Evolutionary conservation across 176 grass and related monocot genomes (phyloP).

Genomic region (Saccharum spontaneum): DNA sequence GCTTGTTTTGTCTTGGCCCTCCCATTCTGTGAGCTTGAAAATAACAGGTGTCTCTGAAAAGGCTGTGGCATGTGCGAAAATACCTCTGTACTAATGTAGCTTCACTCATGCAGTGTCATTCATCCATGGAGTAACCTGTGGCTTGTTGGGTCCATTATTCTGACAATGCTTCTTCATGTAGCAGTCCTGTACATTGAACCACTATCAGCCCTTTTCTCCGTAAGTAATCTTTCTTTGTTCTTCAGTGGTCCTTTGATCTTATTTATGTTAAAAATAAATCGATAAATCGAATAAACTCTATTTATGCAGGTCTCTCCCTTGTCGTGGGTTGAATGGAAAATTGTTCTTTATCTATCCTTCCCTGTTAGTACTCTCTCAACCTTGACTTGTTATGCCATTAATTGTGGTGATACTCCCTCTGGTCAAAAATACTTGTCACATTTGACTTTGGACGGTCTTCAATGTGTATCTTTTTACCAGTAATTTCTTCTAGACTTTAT

Average conservation of each 20-base stretch:
- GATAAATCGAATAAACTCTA: slow-evolving; percentile 14
- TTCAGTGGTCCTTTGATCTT: background rate
- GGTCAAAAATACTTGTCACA: background rate
- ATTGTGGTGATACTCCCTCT: background rate
- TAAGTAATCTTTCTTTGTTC: slow-evolving; percentile 45
- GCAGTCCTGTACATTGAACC: slow-evolving; percentile 84
- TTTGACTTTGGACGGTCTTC: background rate
- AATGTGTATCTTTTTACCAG: background rate
- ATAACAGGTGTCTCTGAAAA: background rate
- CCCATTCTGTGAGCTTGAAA: background rate
- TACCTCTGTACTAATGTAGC: slow-evolving; percentile 15
- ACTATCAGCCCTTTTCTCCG: slow-evolving; percentile 91
- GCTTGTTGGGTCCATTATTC: slow-evolving; percentile 89
- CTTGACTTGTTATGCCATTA: slow-evolving; percentile 21
- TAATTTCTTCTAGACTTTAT: background rate
- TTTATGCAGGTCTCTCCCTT: slow-evolving; percentile 86
- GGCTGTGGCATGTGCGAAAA: slow-evolving; percentile 8
- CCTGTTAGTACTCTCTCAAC: slow-evolving; percentile 68
- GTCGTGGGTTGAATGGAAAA: slow-evolving; percentile 87
- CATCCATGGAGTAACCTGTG: slow-evolving; percentile 93
- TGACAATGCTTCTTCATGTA: slow-evolving; percentile 89
- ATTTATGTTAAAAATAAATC: slow-evolving; percentile 3
- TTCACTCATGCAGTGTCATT: slow-evolving; percentile 70
- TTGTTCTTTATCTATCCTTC: slow-evolving; percentile 92
- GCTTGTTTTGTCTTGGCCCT: slow-evolving; percentile 14